Conservation (phyloP, 2,329 filamentous ascomycete species). For the Exophiala mesophila region DNA sequence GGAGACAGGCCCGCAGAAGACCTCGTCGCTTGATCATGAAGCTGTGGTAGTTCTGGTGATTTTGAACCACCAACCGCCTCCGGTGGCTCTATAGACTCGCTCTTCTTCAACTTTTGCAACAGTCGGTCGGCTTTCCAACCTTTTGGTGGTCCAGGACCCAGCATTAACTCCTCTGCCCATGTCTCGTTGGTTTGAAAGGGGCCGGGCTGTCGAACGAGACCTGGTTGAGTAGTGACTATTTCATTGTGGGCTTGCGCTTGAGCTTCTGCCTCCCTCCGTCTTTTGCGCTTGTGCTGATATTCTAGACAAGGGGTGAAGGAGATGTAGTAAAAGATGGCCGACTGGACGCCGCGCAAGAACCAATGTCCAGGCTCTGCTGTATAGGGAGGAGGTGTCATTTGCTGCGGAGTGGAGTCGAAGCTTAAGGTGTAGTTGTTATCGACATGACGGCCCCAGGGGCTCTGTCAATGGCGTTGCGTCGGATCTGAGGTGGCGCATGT, state of each 20-base stretch:
- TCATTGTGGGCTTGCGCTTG: constrained; percentile 62
- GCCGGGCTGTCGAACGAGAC: constrained; percentile 67
- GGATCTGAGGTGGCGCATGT: neutral
- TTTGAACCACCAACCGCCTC: neutral
- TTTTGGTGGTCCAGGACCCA: constrained; percentile 67
- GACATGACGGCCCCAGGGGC: neutral
- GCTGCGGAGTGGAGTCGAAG: neutral
- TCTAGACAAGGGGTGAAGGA: constrained; percentile 60
- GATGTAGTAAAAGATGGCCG: constrained; percentile 47
- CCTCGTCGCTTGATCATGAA: constrained; percentile 1
- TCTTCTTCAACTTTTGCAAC: constrained; percentile 35
- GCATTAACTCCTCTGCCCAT: constrained; percentile 79
- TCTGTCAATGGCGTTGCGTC: neutral
- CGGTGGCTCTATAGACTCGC: constrained; percentile 51
- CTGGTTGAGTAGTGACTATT: constrained; percentile 59
- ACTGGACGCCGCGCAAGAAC: constrained; percentile 47
- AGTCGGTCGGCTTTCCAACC: constrained; percentile 24
- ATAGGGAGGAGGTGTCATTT: constrained; percentile 12
- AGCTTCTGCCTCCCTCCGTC: constrained; percentile 64
- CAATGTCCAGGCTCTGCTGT: constrained; percentile 30
- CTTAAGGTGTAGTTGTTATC: neutral
- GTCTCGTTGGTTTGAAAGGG: constrained; percentile 83
- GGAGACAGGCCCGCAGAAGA: constrained; percentile 7
- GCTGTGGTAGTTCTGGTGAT: constrained; percentile 2
- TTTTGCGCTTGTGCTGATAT: constrained; percentile 63